A percentile compares a stretch with the other conserved stretches of the same genome.
phyloP scores from a whole-genome alignment of 192 early-diverging fungal species.

The Jimgerdemannia lactiflua region DNA sequence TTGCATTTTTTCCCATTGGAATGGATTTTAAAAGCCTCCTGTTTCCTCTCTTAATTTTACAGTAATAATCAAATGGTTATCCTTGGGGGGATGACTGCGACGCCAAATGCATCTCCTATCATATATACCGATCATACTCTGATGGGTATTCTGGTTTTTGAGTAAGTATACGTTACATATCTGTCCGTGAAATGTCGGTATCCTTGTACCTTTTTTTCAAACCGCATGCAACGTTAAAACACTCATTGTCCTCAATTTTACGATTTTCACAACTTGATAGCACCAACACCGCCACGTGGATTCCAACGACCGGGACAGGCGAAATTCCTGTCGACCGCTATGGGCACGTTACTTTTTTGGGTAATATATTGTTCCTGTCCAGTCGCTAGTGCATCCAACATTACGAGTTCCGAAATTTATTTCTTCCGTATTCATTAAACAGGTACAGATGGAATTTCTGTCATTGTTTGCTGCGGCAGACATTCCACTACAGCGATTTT shows the following conservation, averaged over 20 bases:
- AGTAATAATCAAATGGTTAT: background rate
- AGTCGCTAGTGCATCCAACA: background rate
- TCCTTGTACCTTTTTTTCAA: background rate
- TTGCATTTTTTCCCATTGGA: background rate
- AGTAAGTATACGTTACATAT: background rate
- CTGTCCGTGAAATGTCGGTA: background rate
- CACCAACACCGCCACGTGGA: background rate
- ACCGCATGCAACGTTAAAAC: background rate
- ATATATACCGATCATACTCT: background rate
- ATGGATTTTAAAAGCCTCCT: background rate
- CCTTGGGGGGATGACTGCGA: background rate
- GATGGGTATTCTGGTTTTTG: background rate
- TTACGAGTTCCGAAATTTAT: too few species aligned
- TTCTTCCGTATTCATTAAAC: background rate
- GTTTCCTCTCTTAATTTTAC: background rate
- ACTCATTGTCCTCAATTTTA: too few species aligned
- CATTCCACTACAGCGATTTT: background rate
- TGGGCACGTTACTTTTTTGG: background rate
- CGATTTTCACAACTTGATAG: background rate
- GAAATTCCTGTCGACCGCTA: background rate
- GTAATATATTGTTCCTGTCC: background rate
- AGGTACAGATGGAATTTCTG: background rate
- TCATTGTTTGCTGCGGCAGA: background rate
- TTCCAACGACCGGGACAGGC: background rate
- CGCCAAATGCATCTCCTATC: background rate